Conservation (phyloP, 164 flowering plant genomes). For the Magnolia officinalis region DNA sequence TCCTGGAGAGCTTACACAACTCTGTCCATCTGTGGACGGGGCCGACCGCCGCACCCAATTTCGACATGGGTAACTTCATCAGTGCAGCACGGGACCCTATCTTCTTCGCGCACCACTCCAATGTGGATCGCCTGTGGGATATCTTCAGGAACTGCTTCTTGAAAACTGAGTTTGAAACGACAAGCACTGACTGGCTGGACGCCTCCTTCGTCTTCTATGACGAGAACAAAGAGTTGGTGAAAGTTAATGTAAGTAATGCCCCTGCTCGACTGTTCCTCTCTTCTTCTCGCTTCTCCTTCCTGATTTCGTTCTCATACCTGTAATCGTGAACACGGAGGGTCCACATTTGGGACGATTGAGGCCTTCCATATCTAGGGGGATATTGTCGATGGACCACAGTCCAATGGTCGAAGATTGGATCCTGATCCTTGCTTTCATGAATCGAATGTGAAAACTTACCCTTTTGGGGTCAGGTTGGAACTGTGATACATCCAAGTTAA, state of each 20-base stretch:
- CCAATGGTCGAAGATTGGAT: too few species aligned
- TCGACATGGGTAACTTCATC: constrained; percentile 5
- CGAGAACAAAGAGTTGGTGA: constrained; percentile 8
- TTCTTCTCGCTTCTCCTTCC: too few species aligned
- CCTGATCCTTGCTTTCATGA: too few species aligned
- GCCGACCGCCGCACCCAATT: neutral
- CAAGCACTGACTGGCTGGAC: constrained; percentile 3
- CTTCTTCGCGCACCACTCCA: constrained; percentile 4
- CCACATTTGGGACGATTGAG: too few species aligned
- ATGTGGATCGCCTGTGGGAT: constrained; percentile 8
- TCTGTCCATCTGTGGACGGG: neutral
- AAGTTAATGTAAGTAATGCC: constrained; percentile 10
- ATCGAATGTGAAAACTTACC: too few species aligned
- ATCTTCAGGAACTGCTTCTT: neutral
- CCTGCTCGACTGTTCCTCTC: constrained; percentile 13
- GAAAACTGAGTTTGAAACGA: neutral
- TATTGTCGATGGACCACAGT: too few species aligned
- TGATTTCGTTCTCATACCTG: too few species aligned
- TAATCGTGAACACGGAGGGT: too few species aligned
- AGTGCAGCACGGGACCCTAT: constrained; percentile 6
- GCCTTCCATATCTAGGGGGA: too few species aligned
- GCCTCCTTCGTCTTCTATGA: constrained; percentile 11
- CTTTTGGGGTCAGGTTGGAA: too few species aligned
- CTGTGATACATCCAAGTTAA: too few species aligned
- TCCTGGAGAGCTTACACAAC: neutral